Percentiles rank a stretch among this genome's conserved stretches.
Conservation (phyloP, 176 grass and related monocot genomes). For the Paspalum vaginatum region DNA sequence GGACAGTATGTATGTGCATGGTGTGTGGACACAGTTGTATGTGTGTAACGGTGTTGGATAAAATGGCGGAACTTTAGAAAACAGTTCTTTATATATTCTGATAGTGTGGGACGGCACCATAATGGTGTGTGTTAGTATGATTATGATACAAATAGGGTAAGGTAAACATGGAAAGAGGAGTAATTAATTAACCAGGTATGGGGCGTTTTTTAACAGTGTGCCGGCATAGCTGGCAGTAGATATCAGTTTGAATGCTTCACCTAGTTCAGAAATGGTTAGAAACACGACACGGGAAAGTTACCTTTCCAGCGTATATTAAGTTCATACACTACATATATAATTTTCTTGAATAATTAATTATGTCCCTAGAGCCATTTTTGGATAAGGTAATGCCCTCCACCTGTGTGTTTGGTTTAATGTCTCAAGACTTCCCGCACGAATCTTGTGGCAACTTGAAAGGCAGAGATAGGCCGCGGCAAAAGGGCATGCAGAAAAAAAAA, state of each 20-base stretch:
- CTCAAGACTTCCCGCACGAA: too few species aligned
- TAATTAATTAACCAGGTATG: neutral
- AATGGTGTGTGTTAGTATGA: neutral
- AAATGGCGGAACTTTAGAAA: neutral
- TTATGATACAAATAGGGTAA: neutral
- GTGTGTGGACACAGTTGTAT: neutral
- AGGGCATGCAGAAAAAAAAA: too few species aligned
- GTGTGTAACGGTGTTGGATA: neutral
- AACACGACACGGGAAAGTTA: neutral
- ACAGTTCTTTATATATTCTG: neutral
- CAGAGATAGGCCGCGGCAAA: too few species aligned
- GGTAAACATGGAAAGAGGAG: neutral
- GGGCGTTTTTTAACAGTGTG: neutral
- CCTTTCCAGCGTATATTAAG: too few species aligned
- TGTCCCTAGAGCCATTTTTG: too few species aligned
- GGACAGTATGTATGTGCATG: neutral
- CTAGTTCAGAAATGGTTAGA: neutral
- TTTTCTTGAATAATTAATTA: too few species aligned
- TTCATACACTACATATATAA: too few species aligned
- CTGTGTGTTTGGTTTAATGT: too few species aligned
- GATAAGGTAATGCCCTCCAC: too few species aligned
- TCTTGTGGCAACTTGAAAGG: too few species aligned
- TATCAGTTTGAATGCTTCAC: neutral
- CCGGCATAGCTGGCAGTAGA: neutral
- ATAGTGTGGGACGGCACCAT: neutral